These are phyloP conservation scores for Plectosphaerella plurivora DNA, from an alignment of 2,329 filamentous ascomycete genomes.

Conservation along the genomic window DNA sequence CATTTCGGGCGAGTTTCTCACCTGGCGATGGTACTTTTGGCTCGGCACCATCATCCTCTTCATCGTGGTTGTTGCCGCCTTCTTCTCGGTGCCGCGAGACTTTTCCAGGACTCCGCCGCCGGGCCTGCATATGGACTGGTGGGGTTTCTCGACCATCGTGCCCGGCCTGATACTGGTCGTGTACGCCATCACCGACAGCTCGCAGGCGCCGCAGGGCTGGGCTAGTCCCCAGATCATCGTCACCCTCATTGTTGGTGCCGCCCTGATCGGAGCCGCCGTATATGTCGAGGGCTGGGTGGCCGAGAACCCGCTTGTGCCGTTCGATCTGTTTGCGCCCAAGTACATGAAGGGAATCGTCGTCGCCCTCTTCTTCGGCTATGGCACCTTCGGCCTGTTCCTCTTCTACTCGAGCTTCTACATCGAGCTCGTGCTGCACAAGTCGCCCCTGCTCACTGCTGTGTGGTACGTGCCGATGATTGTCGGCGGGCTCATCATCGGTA, in stretches of 20 bases:
- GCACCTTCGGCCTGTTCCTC: slow-evolving; percentile 55
- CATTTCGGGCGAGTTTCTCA: slow-evolving; percentile 52
- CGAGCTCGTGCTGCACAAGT: slow-evolving; percentile 52
- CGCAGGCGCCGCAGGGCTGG: slow-evolving; percentile 59
- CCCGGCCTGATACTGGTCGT: slow-evolving; percentile 58
- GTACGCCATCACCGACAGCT: slow-evolving; percentile 63
- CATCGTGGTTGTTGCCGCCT: slow-evolving; percentile 39
- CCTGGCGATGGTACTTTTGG: slow-evolving; percentile 69
- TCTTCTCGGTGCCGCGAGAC: slow-evolving; percentile 32
- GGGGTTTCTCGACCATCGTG: slow-evolving; percentile 48
- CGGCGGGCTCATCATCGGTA: slow-evolving; percentile 62
- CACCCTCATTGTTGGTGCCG: slow-evolving; percentile 51
- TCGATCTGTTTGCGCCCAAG: slow-evolving; percentile 57
- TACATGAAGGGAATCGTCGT: slow-evolving; percentile 55
- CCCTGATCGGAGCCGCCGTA: slow-evolving; percentile 46
- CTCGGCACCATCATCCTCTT: slow-evolving; percentile 46
- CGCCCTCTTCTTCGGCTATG: slow-evolving; percentile 56
- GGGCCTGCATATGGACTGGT: slow-evolving; percentile 53
- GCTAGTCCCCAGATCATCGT: slow-evolving; percentile 60
- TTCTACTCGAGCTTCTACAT: slow-evolving; percentile 65
- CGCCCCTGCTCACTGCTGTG: slow-evolving; percentile 58
- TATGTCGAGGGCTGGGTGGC: slow-evolving; percentile 63
- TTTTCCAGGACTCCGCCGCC: slow-evolving; percentile 16
- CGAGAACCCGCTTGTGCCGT: slow-evolving; percentile 55
- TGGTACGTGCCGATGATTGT: slow-evolving; percentile 66